Base-by-base conservation (phyloP, 345 rosid species). In the Gossypium longicalyx region DNA sequence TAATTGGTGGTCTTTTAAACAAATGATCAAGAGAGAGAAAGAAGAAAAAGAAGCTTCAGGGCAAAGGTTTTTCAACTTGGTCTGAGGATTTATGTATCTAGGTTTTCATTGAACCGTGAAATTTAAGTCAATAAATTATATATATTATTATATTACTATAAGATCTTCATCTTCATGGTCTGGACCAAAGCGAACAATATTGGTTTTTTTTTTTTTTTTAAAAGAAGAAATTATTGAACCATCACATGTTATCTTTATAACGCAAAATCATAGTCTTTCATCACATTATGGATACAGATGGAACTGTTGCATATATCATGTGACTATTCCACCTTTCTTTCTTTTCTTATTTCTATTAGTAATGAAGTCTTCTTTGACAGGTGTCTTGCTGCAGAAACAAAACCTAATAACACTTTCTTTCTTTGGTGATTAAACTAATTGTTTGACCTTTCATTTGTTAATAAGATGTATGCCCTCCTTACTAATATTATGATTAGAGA, bases 261-360 rank as follows among this genome's bases (percentile, higher is more conserved):
- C 38, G 67, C 22, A 64, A 64, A 59, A 67, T 12, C 23, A 48
- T 17, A 48, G 10, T 66, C 61, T 62, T 47, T 59, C 15, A 53
- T 66, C 77, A 25, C 77, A 29, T 74, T 74, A 82, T 72, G 81
- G 71, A 61, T 77, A 62, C 81, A 78, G 85, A 82, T 82, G 78
- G 80, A 27, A 81, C 66, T 83, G 79, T 81, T 85, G 82, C 77
- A 76, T 54, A 43, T 16, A 81, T 83, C 83, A 78, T 80, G 84
- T 81, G 84, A 83, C 65, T 67, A n/a, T 49, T 45, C 41, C 65
- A 7, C 38, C 71, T 53, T 70, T 75, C 34, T 58, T 56, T 23
- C 12, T 80, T 51, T 27, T 63, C 44, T 41, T 66, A 9, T 66
- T 47, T 44, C 22, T 5, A 22, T 41, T 23, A 64, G 12, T 20